Evolutionary conservation across 441 rosid genomes (phyloP), one percentile per base, ranked within the genome.

Genomic region (Rhodomyrtus psidioides): DNA sequence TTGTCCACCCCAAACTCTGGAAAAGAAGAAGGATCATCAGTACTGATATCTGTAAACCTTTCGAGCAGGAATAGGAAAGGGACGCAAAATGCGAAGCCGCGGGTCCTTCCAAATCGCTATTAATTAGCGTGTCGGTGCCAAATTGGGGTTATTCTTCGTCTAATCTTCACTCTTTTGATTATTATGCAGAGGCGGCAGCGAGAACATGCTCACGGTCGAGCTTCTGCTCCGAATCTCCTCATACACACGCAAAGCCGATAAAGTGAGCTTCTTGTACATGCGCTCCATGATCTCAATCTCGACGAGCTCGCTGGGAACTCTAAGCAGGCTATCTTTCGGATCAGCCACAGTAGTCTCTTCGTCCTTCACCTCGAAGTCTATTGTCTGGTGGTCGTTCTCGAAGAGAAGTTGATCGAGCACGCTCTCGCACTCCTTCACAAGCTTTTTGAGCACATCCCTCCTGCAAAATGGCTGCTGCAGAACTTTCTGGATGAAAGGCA

Each of bases 391-490:
- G 54, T 86, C 91, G 6, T 55, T 87, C 81, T 24, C 87, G 3
- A 94, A 95, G 86, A 94, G 91, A 44, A 95, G 94, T 65, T 84
- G 84, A 19, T 95, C 94, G 4, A 96, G 95, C 93, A 94, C 91
- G 23, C 90, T 84, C 89, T 96, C 97, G 1, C 97, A 95, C 86
- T 94, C 95, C 87, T 95, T 93, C 51, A 97, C 95, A 53, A 96
- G 92, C 86, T 91, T 93, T 91, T 91, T 89, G 56, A 97, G 95
- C 89, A 97, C 86, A 87, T 96, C 97, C 0, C 96, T 95, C 0
- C 98, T 92, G 93, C 90, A 97, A 89, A 97, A 97, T 8, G 99
- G 98, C 85, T 96, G 93, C 27, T 92, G 96, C 86, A 95, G 88
- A 57, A 96, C 97, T 88, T 88, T 94, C 84, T 91, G 96, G 83